Base-by-base conservation (phyloP, 768 basidiomycete genomes). In the Gelatoporia subvermispora region DNA sequence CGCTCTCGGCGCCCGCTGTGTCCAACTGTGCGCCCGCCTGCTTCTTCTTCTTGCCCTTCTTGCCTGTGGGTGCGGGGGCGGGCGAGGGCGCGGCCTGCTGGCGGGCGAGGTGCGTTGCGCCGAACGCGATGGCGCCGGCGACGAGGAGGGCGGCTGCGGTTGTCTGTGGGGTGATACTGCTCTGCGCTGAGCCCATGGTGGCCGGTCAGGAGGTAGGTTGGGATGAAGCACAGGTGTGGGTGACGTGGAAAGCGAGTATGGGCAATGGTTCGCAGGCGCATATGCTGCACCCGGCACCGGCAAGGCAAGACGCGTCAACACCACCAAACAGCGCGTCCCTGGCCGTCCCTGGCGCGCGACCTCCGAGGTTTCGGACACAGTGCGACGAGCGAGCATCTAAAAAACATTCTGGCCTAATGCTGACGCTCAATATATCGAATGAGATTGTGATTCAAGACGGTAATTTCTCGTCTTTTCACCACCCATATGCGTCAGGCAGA, bases 31-130 rank as follows among this genome's bases (percentile, higher is more conserved):
- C 50, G 7, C 31, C 31, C 0, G 43, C 43, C 49, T 51, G 47
- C 53, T 64, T 61, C 54, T 58, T 59, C 51, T 56, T 52, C 52
- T 60, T 57, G 37, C 48, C 44, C 44, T 54, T 56, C 50, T 37
- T 58, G 35, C 41, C 48, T 20, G 42, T 46, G 17, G 53, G 23
- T 9, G 52, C 28, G 16, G 48, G 28, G 45, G 38, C 20, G 22
- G 51, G 28, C 38, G 35, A 25, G 44, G 35, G 31, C 36, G 53
- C 46, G 24, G 28, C 39, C 35, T 49, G 42, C 43, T 49, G 51
- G 25, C 64, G 52, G 23, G 60, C 61, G 38, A 65, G 48, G 24
- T 51, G 52, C 25, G 55, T 35, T 53, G 54, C 60, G 35, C 59
- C 57, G 51, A 54, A 59, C 17, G 48, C 49, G 31, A 56, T 46